Conservation (phyloP, 2,329 filamentous ascomycete species). For the Trichoderma sp. region DNA sequence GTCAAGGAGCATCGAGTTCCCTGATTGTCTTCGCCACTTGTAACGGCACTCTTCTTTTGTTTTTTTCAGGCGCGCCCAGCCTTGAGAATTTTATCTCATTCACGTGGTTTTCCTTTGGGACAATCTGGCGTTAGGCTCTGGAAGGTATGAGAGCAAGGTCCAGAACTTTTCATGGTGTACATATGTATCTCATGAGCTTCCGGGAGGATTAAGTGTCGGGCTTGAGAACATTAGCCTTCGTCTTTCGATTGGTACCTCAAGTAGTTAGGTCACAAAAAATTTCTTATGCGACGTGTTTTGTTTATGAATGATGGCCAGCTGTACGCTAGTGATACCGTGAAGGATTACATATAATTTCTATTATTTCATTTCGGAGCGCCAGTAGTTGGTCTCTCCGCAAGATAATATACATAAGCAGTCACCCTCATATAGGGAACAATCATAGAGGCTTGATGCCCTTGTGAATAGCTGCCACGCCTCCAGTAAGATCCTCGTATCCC, state of each 20-base stretch:
- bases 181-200: slow-evolving; percentile 42
- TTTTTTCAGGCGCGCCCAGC: slow-evolving; percentile 7
- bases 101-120: slow-evolving; percentile 22
- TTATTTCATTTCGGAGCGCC: background rate
- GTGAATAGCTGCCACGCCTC: slow-evolving; percentile 93
- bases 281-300: background rate
- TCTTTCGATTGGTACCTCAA: slow-evolving; percentile 36
- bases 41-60: slow-evolving; percentile 24
- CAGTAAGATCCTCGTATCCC: slow-evolving; percentile 87
- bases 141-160: slow-evolving; percentile 25
- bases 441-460: slow-evolving; percentile 83
- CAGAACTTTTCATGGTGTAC: slow-evolving; percentile 24
- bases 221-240: slow-evolving; percentile 34
- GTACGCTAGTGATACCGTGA: background rate
- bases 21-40: slow-evolving; percentile 4
- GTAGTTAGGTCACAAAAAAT: slow-evolving; percentile 26
- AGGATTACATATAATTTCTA: background rate
- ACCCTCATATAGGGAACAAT: background rate
- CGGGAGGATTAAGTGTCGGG: slow-evolving; percentile 31
- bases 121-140: slow-evolving; percentile 27
- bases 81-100: slow-evolving; percentile 1
- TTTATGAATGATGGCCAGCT: background rate
- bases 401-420: background rate
- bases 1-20: background rate
- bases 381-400: background rate